Evolutionary conservation across 2,329 filamentous ascomycete genomes (phyloP).

Genomic region (Neospermospora avenae): DNA sequence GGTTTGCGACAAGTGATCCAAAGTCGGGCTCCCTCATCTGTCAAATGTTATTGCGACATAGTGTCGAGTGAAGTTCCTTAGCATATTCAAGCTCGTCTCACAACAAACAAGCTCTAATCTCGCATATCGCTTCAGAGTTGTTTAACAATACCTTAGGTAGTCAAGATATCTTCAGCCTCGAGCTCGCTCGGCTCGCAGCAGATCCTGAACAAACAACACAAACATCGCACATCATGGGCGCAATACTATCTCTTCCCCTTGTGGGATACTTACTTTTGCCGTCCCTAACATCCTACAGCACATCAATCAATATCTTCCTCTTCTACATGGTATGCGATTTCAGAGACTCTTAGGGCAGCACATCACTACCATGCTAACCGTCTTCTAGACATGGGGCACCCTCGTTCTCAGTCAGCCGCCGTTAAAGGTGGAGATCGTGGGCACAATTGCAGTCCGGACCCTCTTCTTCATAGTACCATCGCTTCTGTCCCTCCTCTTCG

Average conservation of each 20-base stretch:
- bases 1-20: background rate
- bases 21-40: background rate
- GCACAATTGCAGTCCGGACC: slow-evolving; percentile 63
- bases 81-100: no score
- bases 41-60: background rate
- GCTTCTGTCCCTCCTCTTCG: slow-evolving; percentile 68
- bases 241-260: slow-evolving; percentile 70
- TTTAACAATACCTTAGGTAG: background rate
- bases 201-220: background rate
- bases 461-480: slow-evolving; percentile 73
- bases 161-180: slow-evolving; percentile 1
- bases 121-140: background rate
- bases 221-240: slow-evolving; percentile 50
- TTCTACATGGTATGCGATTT: slow-evolving; percentile 75
- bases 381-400: slow-evolving; percentile 69
- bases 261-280: slow-evolving; percentile 64
- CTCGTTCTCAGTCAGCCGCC: slow-evolving; percentile 75
- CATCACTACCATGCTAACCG: slow-evolving; percentile 34
- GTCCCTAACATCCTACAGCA: slow-evolving; percentile 64
- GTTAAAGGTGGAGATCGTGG: slow-evolving; percentile 71
- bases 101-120: background rate
- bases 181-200: background rate
- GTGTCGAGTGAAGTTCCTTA: no score
- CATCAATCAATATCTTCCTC: slow-evolving; percentile 80
- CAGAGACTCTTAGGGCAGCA: background rate